Evolutionary conservation across 2,329 filamentous ascomycete genomes (phyloP).

Genomic region (Botrytis galanthina): DNA sequence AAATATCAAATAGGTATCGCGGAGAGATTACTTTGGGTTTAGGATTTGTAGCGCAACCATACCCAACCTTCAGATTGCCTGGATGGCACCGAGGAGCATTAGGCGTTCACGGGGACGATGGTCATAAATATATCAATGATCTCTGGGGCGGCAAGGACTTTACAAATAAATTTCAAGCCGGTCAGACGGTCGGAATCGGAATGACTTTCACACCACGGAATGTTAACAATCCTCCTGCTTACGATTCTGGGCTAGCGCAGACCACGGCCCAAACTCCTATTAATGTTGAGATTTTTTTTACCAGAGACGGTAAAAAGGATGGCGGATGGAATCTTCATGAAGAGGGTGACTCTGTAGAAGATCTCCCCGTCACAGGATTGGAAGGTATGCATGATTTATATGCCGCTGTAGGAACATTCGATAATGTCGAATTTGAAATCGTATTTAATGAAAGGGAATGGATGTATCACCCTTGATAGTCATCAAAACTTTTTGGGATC

Average conservation of each 20-base stretch:
- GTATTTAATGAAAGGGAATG: conserved; percentile 59
- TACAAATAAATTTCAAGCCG: conserved; percentile 58
- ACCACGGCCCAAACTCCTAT: conserved; percentile 36
- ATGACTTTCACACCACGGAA: conserved; percentile 53
- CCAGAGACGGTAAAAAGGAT: conserved; percentile 58
- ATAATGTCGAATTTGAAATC: conserved; percentile 65
- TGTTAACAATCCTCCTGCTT: conserved; percentile 35
- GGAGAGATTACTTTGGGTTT: conserved; percentile 56
- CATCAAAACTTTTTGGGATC: neutral
- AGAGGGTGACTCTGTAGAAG: conserved; percentile 63
- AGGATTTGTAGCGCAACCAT: conserved; percentile 71
- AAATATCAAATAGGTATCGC: conserved; percentile 46
- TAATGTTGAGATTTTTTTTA: conserved; percentile 65
- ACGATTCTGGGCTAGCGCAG: conserved; percentile 32
- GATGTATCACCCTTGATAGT: conserved; percentile 46
- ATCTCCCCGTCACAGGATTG: conserved; percentile 62
- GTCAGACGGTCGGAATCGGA: conserved; percentile 69
- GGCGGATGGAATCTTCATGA: conserved; percentile 73
- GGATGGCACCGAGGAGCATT: conserved; percentile 77
- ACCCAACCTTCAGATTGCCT: conserved; percentile 73
- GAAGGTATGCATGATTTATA: conserved; percentile 70
- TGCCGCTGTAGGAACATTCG: conserved; percentile 69
- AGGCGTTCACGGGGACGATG: conserved; percentile 78
- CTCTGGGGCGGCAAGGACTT: conserved; percentile 70
- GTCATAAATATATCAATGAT: conserved; percentile 73